Base-by-base conservation (phyloP, 2,329 filamentous ascomycete genomes). In the Fusarium sp. region DNA sequence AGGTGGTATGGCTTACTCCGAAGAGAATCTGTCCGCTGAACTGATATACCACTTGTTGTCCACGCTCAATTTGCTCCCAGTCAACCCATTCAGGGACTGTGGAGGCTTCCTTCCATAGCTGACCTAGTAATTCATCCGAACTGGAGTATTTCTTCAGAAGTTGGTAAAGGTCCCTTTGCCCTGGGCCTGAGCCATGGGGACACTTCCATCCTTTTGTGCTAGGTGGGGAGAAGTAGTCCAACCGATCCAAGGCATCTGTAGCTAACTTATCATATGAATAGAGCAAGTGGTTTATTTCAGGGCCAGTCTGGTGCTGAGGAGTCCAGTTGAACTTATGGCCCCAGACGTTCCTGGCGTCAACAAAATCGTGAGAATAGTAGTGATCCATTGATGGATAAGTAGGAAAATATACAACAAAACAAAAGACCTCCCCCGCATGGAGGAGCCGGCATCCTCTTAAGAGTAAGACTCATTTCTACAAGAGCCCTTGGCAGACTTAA, bases 21-120 rank as follows among this genome's bases (percentile, higher is more conserved):
- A 89, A 91, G 21, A 93, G 78, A 23, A 87, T 86, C 1, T 90
- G 87, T 0, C 88, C 89, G 20, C 88, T 91, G 77, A 94, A 94
- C 37, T 92, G 87, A 77, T 93, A 94, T 74, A 94, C 93, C 1
- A 93, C 87, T 71, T 92, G 87, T 76, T 95, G 92, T 0, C 92
- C 92, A 73, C 92, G 84, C 63, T 85, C 83, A 59, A 95, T 90
- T 75, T 93, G 91, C 3, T 86, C 86, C 92, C 91, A 94, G 76
- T 94, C 88, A 4, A 94, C 92, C 91, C 92, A 94, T 1, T 86
- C 82, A 0, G 92, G 92, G 6, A 93, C 79, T 0, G 85, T 89
- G 60, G 88, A 90, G 59, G 92, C 83, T 74, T 93, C 84, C 1
- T 79, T 77, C 92, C 92, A 94, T 11, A 95, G 80, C 56, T 85